Conservation (phyloP, 2,329 filamentous ascomycete genomes). For the Penicillium palitans region DNA sequence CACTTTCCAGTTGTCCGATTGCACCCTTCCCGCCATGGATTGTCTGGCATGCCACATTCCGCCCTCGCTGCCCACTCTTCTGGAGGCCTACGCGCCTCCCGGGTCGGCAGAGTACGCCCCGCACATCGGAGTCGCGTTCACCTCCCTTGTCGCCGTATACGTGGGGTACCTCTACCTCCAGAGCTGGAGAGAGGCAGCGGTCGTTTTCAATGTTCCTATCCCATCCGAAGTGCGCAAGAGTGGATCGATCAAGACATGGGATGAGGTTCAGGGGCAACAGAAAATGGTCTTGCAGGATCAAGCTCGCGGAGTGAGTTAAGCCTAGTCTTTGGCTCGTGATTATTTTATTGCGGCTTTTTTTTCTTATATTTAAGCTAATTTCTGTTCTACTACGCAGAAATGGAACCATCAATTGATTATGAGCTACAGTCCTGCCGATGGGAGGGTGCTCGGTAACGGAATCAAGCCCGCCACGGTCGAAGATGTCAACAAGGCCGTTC, state of each 20-base stretch:
- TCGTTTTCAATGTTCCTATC: conserved; percentile 41
- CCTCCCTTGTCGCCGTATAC: conserved; percentile 35
- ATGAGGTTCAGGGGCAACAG: conserved; percentile 35
- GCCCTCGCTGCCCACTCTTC: conserved; percentile 21
- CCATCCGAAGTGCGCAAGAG: conserved; percentile 37
- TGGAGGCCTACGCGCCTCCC: conserved; percentile 18
- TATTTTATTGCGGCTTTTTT: not conserved
- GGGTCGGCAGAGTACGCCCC: conserved; percentile 24
- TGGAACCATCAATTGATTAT: conserved; percentile 43
- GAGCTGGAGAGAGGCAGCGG: conserved; percentile 34
- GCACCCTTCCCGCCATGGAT: conserved; percentile 27
- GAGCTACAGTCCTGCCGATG: conserved; percentile 75
- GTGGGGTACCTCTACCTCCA: conserved; percentile 35
- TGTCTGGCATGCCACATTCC: conserved; percentile 25
- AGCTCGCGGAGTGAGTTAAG: conserved; percentile 38
- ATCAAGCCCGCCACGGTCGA: conserved; percentile 70
- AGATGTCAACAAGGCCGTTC: conserved; percentile 76
- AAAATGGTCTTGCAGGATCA: conserved; percentile 42
- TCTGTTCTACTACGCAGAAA: conserved; percentile 30
- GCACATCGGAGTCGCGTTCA: conserved; percentile 27
- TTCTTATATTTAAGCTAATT: conserved; percentile 17
- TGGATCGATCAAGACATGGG: conserved; percentile 38
- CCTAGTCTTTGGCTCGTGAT: not conserved
- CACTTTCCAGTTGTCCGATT: conserved; percentile 18
- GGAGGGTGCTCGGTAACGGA: conserved; percentile 68